Conservation (phyloP, 257 asterid species). For the Rhazya stricta region DNA sequence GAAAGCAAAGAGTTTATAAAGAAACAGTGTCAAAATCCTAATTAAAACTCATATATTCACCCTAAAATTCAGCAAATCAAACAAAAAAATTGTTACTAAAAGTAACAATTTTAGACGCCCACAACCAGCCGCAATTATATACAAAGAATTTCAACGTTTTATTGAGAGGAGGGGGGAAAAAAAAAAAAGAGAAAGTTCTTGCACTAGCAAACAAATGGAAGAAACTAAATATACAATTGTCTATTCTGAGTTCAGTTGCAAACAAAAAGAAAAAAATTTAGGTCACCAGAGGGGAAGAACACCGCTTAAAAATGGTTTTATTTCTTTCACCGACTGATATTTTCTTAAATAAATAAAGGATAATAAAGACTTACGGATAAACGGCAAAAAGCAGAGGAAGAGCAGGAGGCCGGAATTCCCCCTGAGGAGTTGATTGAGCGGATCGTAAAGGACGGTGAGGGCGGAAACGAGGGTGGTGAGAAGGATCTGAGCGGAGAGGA, state of each 20-base stretch:
- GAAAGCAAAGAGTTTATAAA: background rate
- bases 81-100: background rate
- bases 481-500: constrained; percentile 82
- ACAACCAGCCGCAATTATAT: background rate
- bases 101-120: background rate
- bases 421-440: constrained; percentile 72
- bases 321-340: background rate
- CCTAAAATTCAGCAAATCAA: constrained; percentile 1
- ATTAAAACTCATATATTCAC: background rate
- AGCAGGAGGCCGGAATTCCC: constrained; percentile 65
- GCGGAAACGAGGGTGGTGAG: constrained; percentile 61
- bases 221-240: background rate
- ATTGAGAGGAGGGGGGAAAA: too few species aligned
- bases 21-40: background rate
- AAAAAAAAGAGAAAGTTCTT: background rate
- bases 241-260: background rate
- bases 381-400: constrained; percentile 77
- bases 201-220: background rate
- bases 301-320: background rate
- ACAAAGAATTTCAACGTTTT: too few species aligned
- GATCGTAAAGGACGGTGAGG: constrained; percentile 61
- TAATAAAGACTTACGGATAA: constrained; percentile 49
- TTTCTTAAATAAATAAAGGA: background rate
- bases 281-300: too few species aligned
- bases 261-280: too few species aligned